Conservation (phyloP, 1,284 basidiomycete species). For the Cutaneotrichosporon sp. region DNA sequence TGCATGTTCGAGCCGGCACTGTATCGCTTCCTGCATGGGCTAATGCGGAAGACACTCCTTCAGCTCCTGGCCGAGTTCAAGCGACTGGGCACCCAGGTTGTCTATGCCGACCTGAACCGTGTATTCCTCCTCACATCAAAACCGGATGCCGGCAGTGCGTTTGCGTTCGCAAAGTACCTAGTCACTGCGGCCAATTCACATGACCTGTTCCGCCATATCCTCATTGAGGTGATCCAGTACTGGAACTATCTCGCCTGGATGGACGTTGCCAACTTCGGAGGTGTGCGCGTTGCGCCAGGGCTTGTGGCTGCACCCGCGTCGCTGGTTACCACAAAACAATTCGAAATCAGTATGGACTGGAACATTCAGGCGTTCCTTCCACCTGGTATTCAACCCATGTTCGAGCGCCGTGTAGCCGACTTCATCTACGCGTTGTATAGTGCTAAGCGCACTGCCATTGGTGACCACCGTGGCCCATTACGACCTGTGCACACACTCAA, state of each 20-base stretch:
- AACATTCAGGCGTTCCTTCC: conserved; percentile 92
- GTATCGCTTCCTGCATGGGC: conserved; percentile 86
- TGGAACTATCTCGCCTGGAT: conserved; percentile 96
- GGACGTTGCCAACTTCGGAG: conserved; percentile 91
- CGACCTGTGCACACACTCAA: conserved; percentile 63
- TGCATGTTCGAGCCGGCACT: conserved; percentile 90
- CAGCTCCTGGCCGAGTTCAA: conserved; percentile 97
- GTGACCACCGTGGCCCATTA: conserved; percentile 63
- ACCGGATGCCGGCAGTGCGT: conserved; percentile 83
- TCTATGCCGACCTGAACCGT: conserved; percentile 91
- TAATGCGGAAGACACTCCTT: conserved; percentile 98
- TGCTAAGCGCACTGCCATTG: conserved; percentile 63
- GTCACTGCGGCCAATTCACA: conserved; percentile 87
- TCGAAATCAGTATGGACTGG: conserved; percentile 81
- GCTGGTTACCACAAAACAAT: conserved; percentile 26
- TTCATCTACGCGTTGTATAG: conserved; percentile 81
- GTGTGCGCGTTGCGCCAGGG: conserved; percentile 70
- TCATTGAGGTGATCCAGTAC: conserved; percentile 79
- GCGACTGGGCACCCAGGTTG: conserved; percentile 84
- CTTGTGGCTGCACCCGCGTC: conserved; percentile 32
- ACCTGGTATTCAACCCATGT: conserved; percentile 71
- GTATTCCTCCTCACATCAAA: conserved; percentile 91
- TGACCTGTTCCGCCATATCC: conserved; percentile 91
- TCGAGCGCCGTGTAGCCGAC: conserved; percentile 67
- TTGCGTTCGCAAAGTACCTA: conserved; percentile 93